Evolutionary conservation across 148 eudicot genomes (phyloP).

Genomic region (Nyssa sinensis): DNA sequence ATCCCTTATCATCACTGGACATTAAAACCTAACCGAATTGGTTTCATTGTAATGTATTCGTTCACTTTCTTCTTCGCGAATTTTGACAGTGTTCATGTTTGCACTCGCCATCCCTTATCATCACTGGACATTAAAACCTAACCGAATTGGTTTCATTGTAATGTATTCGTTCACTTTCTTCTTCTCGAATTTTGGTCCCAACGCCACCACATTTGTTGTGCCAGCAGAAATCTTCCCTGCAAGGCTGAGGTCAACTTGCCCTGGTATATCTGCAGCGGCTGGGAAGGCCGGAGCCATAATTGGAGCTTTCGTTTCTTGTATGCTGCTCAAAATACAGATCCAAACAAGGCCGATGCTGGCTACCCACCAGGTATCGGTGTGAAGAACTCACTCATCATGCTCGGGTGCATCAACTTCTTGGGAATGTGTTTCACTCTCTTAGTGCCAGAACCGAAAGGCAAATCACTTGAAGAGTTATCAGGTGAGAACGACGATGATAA

Average conservation of each 20-base stretch:
- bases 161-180: conserved; percentile 59
- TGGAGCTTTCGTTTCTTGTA: conserved; percentile 61
- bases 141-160: conserved; percentile 49
- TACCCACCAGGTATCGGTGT: conserved; percentile 60
- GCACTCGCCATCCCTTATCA: too few species aligned
- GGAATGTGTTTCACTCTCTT: conserved; percentile 51
- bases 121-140: conserved; percentile 37
- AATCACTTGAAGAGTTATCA: conserved; percentile 53
- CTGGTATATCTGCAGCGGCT: conserved; percentile 65
- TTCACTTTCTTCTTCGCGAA: too few species aligned
- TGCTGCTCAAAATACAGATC: conserved; percentile 38
- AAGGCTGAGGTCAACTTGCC: conserved; percentile 55
- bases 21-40: too few species aligned
- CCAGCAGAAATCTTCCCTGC: conserved; percentile 69
- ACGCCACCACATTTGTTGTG: conserved; percentile 62
- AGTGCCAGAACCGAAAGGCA: conserved; percentile 59
- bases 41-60: too few species aligned
- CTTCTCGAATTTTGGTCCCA: conserved; percentile 70
- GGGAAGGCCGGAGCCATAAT: conserved; percentile 66
- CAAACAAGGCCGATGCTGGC: conserved; percentile 33
- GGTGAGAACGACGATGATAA: conserved; percentile 31
- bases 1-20: too few species aligned
- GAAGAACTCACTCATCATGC: conserved; percentile 43
- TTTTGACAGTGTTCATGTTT: too few species aligned
- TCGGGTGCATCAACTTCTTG: conserved; percentile 40